phyloP scores from a whole-genome alignment of 129 eudicot species.

The sunflower (Helianthus annuus) region HanXRQr2.0-SUNRISE NC_035444.2:12014045-12014544 shows the following conservation, averaged over 20 bases:
- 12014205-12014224: conserved; percentile 66
- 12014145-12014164: conserved; percentile 86
- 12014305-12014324: conserved; percentile 74
- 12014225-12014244: conserved; percentile 76
- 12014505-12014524: conserved; percentile 8
- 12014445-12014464: conserved; percentile 32
- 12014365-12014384: conserved; percentile 46
- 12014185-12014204: conserved; percentile 80
- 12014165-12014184: conserved; percentile 93
- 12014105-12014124: conserved; percentile 63
- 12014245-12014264: conserved; percentile 64
- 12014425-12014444: background rate
- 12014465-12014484: conserved; percentile 2
- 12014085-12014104: conserved; percentile 62
- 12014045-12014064: conserved; percentile 80
- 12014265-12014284: conserved; percentile 75
- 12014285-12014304: conserved; percentile 81
- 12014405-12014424: no score
- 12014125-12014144: conserved; percentile 75
- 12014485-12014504: conserved; percentile 41
- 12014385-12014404: background rate
- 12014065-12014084: conserved; percentile 69
- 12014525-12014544: background rate
- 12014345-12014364: conserved; percentile 93
- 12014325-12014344: conserved; percentile 73